Base-by-base conservation (phyloP, 2,329 filamentous ascomycete species). In the Arachnomyces sp. region DNA sequence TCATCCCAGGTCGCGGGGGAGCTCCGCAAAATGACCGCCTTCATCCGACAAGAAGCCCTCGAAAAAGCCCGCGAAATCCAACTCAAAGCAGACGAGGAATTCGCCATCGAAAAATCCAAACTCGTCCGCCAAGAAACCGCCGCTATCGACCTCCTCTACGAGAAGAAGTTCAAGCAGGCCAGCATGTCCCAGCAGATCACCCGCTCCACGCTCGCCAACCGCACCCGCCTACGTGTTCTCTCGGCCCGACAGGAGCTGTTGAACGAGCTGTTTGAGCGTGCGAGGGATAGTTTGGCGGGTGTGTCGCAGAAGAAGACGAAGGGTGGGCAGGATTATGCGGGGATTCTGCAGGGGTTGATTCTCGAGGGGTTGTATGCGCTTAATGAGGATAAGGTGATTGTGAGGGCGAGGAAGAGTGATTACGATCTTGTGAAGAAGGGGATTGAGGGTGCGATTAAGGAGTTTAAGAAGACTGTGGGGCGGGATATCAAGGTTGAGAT, bases 11-110 rank as follows among this genome's bases (percentile, higher is more conserved):
- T 98, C 76, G 82, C 85, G 70, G 82, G 86, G 70, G 92, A 98
- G 80, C 85, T 98, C 70, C 89, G 86, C 76, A 98, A 98, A 79
- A 98, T 98, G 92, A 96, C 92, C 45, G 90, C 89, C 63, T 98
- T 98, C 79, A 98, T 98, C 80, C 86, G 88, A 67, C 92, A 96
- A 72, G 92, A 98, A 73, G 92, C 92, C 44, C 78, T 84, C 59
- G 92, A 98, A 65, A 98, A 98, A 71, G 88, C 88, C 57, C 84
- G 84, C 63, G 92, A 98, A 70, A 96, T 98, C 67, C 80, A 92
- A 61, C 83, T 96, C 71, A 96, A 96, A 71, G 92, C 92, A 66
- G 89, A 96, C 72, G 88, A 96, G 68, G 92, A 98, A 68, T 96
- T 96, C 69, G 85, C 87, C 63, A 96, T 95, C 63, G 92, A 98